Evolutionary conservation across 805 yeast species (phyloP).

Genomic region (Metschnikowia corniflorae): DNA sequence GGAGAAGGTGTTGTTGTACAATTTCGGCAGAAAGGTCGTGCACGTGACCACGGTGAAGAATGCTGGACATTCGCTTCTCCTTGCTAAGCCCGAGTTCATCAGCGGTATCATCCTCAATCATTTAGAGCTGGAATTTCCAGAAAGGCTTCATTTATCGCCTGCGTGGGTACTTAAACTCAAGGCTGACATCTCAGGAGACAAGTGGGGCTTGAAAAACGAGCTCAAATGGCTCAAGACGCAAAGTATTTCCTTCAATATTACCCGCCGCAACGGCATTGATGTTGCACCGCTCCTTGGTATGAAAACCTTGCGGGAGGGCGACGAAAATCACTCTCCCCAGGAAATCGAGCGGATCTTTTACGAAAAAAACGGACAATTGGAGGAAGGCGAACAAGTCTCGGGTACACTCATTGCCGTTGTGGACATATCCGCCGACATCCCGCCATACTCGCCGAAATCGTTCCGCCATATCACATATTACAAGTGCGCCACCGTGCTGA

Average conservation of each 20-base stretch:
- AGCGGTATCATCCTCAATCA: slow-evolving; percentile 62
- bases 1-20: slow-evolving; percentile 24
- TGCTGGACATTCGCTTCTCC: slow-evolving; percentile 64
- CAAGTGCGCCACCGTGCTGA: slow-evolving; percentile 75
- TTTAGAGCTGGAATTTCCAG: slow-evolving; percentile 45
- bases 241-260: slow-evolving; percentile 46
- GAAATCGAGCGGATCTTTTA: slow-evolving; percentile 46
- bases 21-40: slow-evolving; percentile 24
- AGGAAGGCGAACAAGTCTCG: slow-evolving; percentile 23
- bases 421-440: slow-evolving; percentile 67
- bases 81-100: slow-evolving; percentile 60
- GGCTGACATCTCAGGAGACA: slow-evolving; percentile 61
- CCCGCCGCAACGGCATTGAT: slow-evolving; percentile 24
- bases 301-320: slow-evolving; percentile 71
- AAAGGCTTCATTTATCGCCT: slow-evolving; percentile 52
- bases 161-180: slow-evolving; percentile 68
- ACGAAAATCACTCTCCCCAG: slow-evolving; percentile 55
- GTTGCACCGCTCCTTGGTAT: slow-evolving; percentile 57
- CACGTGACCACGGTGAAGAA: slow-evolving; percentile 37
- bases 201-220: slow-evolving; percentile 79
- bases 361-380: slow-evolving; percentile 14
- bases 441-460: slow-evolving; percentile 64
- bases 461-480: slow-evolving; percentile 54
- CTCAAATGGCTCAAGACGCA: slow-evolving; percentile 62
- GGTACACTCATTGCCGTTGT: slow-evolving; percentile 53